These are phyloP conservation scores for Linderniella brevidens DNA, from an alignment of 257 asterid genomes.

Conservation along the genomic window DNA sequence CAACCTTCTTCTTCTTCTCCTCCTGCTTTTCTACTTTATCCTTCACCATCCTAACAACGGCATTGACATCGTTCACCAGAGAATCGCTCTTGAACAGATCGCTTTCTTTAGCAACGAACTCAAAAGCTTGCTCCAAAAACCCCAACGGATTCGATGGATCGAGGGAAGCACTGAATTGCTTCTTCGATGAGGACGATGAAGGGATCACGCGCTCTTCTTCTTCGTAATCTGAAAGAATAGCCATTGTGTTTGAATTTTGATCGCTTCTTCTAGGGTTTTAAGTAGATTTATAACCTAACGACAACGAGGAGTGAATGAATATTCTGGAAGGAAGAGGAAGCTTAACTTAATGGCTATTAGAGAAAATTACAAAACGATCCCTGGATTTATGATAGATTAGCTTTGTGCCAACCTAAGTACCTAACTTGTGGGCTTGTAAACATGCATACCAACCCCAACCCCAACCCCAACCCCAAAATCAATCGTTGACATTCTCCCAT, in stretches of 20 bases:
- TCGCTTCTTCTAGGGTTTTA: background rate
- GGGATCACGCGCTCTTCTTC: slow-evolving; percentile 17
- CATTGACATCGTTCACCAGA: slow-evolving; percentile 32
- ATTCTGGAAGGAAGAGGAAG: background rate
- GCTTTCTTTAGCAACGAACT: slow-evolving; percentile 46
- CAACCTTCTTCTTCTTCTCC: slow-evolving; percentile 9
- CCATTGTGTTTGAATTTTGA: slow-evolving; percentile 15
- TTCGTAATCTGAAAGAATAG: slow-evolving; percentile 32
- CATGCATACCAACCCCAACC: no score
- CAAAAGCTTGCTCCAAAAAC: slow-evolving; percentile 49
- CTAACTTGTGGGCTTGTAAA: no score
- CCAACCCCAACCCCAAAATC: no score
- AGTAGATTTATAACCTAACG: background rate
- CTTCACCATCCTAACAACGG: slow-evolving; percentile 56
- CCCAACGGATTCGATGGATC: slow-evolving; percentile 67
- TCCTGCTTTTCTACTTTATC: slow-evolving; percentile 36
- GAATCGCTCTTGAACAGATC: slow-evolving; percentile 63
- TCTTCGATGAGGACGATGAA: slow-evolving; percentile 13
- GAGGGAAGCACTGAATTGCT: slow-evolving; percentile 36
- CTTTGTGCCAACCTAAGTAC: no score
- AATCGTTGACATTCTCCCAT: no score
- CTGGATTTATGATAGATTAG: no score
- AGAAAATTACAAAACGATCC: no score
- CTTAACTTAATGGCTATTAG: no score
- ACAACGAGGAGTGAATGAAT: background rate